Evolutionary conservation across 305 asterid genomes (phyloP), one percentile per base, ranked within the genome.

Genomic region (Euphrasia arctica): DNA sequence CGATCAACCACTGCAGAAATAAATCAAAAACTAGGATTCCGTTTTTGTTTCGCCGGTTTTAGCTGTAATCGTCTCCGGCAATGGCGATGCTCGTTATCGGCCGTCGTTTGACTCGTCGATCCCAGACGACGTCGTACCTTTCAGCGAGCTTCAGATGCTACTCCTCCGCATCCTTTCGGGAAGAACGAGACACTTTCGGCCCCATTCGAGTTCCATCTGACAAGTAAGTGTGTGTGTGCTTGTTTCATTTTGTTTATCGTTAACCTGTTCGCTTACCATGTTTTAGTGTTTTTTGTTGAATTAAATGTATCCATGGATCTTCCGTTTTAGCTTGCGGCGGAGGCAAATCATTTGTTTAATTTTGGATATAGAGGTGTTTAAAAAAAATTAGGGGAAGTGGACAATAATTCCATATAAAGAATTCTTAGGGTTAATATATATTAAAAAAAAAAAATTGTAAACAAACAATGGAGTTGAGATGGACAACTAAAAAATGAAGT

Each of bases 161-260:
- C 72, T 89, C 91, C 72, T 89, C 91, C 1, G 58, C 87, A 7
- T 78, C 95, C 18, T 89, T 79, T 63, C 77, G 98, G 68, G 96
- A 90, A 74, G 98, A 92, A 70, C 73, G 81, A 64, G 98, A 89
- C 69, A 89, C 97, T 4, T 92, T 92, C 70, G 96, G 98, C 47
- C 96, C 95, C 58, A 92, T 92, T 79, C 85, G 74, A 69, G 98
- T 89, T 50, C 96, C 96, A 3, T 69, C 83, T 47, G 85, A 89
- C 73, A 87, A 79, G 97, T 91, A 2, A 45, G 86, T 78, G 34
- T 31, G 34, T 31, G 34, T 31, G 34, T 31, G 34, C 4, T 3
- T 31, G 34, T 31, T 31, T 2, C 4, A 4, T 29, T 31, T 3
- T 49, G 36, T 70, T 18, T 54, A 36, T 66, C 54, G 63, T 2